Evolutionary conservation across 208 protist genomes (phyloP).

Genomic region (Herpetomonas tarakana): DNA sequence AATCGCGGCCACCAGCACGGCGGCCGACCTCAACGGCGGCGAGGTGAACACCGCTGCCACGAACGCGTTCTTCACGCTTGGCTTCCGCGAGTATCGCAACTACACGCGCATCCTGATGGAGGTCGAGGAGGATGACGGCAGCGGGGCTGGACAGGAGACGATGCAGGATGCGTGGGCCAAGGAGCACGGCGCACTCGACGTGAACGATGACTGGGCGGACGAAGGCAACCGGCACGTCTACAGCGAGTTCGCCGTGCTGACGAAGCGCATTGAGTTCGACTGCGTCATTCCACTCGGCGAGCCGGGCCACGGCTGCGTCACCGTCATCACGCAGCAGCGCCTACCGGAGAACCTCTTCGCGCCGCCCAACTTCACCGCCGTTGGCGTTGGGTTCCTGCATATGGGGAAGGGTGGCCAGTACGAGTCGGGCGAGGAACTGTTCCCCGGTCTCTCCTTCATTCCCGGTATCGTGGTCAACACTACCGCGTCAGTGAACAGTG

Average conservation of each 20-base stretch:
- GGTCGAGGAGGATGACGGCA: not conserved
- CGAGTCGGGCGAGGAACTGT: not conserved
- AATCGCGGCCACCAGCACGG: conserved; percentile 16
- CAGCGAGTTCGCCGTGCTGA: conserved; percentile 23
- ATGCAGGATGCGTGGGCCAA: conserved; percentile 1
- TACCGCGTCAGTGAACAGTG: not conserved
- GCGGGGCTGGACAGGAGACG: conserved; percentile 4
- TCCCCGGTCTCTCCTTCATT: conserved; percentile 17
- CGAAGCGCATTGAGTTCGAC: conserved; percentile 34
- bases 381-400: conserved; percentile 17
- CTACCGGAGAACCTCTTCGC: conserved; percentile 16
- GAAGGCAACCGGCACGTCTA: conserved; percentile 1
- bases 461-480: conserved; percentile 31
- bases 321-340: conserved; percentile 18
- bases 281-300: conserved; percentile 17
- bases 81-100: not conserved
- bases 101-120: not conserved
- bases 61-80: not conserved
- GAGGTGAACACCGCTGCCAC: conserved; percentile 11
- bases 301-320: conserved; percentile 9
- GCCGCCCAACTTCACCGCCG: conserved; percentile 18
- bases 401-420: conserved; percentile 27
- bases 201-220: conserved; percentile 4
- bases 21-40: conserved; percentile 10
- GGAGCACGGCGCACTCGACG: conserved; percentile 2